Evolutionary conservation across 371 early-diverging fungal species (phyloP), one percentile per base, ranked within the genome.

Genomic region (Mortierella sp.): DNA sequence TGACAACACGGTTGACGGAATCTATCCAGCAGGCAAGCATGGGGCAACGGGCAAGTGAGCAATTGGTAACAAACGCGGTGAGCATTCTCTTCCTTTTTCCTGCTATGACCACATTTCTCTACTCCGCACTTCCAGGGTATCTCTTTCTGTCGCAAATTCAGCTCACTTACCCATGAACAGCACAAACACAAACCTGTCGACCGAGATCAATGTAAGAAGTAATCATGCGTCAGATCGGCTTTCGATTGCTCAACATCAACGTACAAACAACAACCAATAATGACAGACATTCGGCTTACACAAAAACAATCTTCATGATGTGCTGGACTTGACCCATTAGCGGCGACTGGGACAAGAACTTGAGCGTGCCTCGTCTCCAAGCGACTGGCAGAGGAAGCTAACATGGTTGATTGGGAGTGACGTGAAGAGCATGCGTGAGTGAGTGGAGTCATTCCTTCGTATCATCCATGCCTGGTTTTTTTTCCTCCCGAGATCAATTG

Each of bases 1-100:
- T 91, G 75, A 89, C 88, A 75, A 95, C 92, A 59, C 95, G 93
- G 82, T 94, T 94, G 50, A 95, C 87, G 13, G 96, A 90, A 88
- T 95, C 95, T 92, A 43, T 5, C 43, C 34, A 37, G 21, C 37
- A 37, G 16, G 50, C 50, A 50, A 50, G 16, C 50, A 50, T n/a
- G 54, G 54, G 54, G 10, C 24, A 54, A 40, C 1, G 34, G 43
- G 6, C 14, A 57, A 34, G 24, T 48, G 43, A 37, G 40, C 21
- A 73, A 67, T 28, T 43, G 26, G 10, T 71, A 19, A 48, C 71
- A 71, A 43, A 9, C 26, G n/a, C n/a, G 9, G 44, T 48, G 48
- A 71, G 71, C 71, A 28, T 46, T 70, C 40, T 21, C 14, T 11
- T n/a, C 43, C 28, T 13, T n/a, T 21, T n/a, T 34, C 54, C 28